Evolutionary conservation across 345 rosid species (phyloP).

Genomic region (Ailanthus altissimus): DNA sequence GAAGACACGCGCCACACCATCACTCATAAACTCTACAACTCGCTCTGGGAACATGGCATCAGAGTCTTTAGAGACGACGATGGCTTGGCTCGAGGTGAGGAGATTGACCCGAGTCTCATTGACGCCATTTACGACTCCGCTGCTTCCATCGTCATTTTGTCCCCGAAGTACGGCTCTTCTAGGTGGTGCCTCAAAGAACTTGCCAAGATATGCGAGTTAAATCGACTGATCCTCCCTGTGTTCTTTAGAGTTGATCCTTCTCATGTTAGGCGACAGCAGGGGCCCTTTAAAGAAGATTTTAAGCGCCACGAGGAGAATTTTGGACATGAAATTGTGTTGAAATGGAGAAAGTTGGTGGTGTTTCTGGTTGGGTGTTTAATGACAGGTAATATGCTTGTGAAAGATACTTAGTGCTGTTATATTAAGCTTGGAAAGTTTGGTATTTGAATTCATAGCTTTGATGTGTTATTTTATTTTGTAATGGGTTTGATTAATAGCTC

Average conservation of each 20-base stretch:
- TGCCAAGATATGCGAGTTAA: constrained; percentile 38
- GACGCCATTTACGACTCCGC: constrained; percentile 59
- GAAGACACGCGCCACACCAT: constrained; percentile 49
- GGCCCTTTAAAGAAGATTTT: constrained; percentile 40
- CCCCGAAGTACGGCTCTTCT: constrained; percentile 41
- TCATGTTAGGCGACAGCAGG: constrained; percentile 42
- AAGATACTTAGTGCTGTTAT: background rate
- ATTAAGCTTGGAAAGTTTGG: background rate
- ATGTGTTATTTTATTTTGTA: background rate
- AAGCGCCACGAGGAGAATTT: constrained; percentile 24
- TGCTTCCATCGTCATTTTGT: constrained; percentile 40
- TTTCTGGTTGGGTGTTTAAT: constrained; percentile 29
- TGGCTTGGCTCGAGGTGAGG: constrained; percentile 44
- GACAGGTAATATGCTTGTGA: constrained; percentile 13
- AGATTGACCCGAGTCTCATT: constrained; percentile 35
- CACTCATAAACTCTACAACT: constrained; percentile 30
- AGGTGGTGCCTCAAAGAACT: constrained; percentile 56
- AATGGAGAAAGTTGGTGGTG: constrained; percentile 46
- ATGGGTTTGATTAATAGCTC: background rate
- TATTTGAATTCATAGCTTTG: background rate
- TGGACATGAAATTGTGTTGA: constrained; percentile 16
- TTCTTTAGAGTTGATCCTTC: constrained; percentile 53
- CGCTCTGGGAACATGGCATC: constrained; percentile 5
- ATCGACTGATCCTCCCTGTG: constrained; percentile 47
- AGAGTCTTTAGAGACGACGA: constrained; percentile 33